These are phyloP conservation scores for Arachis hypogaea DNA, from an alignment of 306 rosid species.

Conservation along the genomic window DNA sequence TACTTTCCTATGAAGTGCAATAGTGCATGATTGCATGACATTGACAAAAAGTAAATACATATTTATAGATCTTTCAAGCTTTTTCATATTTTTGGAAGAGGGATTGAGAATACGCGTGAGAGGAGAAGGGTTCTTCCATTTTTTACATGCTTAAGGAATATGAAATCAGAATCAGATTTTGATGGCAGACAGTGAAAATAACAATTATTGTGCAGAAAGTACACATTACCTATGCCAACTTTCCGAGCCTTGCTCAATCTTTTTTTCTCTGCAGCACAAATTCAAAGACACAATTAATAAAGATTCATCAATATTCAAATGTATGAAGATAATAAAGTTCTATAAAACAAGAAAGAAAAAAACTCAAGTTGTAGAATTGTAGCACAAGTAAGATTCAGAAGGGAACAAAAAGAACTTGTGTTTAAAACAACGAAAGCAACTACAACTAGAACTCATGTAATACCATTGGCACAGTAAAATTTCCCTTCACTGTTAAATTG, in stretches of 20 bases:
- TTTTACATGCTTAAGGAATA: not conserved
- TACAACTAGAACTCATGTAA: not conserved
- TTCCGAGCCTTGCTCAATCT: conserved; percentile 2
- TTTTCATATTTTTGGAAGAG: conserved; percentile 4
- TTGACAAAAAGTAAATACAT: not conserved
- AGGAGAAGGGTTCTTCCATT: not conserved
- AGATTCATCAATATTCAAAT: not conserved
- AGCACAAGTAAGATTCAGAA: not conserved
- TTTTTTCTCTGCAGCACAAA: conserved; percentile 35
- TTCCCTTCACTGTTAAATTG: conserved; percentile 1
- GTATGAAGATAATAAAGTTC: not conserved
- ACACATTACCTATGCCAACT: conserved; percentile 51
- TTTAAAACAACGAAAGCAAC: not conserved
- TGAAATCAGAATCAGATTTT: not conserved
- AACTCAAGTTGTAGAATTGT: not conserved
- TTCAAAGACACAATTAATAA: conserved; percentile 19
- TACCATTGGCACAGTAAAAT: conserved; percentile 27
- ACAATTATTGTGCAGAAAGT: not conserved
- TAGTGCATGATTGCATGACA: not conserved
- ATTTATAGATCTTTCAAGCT: not conserved
- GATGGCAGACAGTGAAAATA: not conserved
- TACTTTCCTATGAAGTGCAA: not conserved
- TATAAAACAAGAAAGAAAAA: too few species aligned
- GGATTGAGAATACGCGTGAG: not conserved
- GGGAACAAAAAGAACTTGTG: not conserved